These are phyloP conservation scores for Musa balbisiana DNA, from an alignment of 202 grass and related monocot genomes.

Conservation along the genomic window DNA sequence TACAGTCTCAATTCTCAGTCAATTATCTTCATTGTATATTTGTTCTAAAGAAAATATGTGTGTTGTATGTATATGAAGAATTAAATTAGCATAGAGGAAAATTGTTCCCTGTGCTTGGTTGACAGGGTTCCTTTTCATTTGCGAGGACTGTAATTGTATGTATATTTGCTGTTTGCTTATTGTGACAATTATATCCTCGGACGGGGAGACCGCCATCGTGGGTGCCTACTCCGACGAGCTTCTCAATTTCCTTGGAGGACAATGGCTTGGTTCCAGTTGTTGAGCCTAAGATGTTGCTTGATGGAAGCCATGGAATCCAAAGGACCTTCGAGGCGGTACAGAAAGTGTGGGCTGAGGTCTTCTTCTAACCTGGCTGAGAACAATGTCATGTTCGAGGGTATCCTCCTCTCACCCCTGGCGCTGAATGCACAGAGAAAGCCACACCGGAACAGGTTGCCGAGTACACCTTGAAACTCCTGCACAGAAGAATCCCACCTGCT, in stretches of 20 bases:
- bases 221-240: too few species aligned
- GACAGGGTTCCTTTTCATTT: too few species aligned
- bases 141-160: too few species aligned
- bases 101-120: too few species aligned
- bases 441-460: conserved; percentile 60
- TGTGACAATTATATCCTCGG: too few species aligned
- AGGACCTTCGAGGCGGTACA: conserved; percentile 65
- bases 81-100: too few species aligned
- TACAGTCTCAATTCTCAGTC: too few species aligned
- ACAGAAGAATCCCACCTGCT: conserved; percentile 75
- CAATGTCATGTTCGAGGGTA: conserved; percentile 74
- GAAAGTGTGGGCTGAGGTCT: conserved; percentile 82
- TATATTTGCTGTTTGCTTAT: too few species aligned
- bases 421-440: conserved; percentile 63
- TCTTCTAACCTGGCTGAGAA: conserved; percentile 69
- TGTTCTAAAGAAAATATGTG: too few species aligned
- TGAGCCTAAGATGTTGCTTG: conserved; percentile 83
- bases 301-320: conserved; percentile 78
- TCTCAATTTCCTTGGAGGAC: conserved; percentile 33
- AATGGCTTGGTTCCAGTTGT: conserved; percentile 97
- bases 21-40: too few species aligned
- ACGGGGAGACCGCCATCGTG: too few species aligned
- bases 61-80: too few species aligned
- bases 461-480: conserved; percentile 84
- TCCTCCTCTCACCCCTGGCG: conserved; percentile 83